phyloP scores from a whole-genome alignment of 2,329 filamentous ascomycete species.

The Fusarium burgessii region DNA sequence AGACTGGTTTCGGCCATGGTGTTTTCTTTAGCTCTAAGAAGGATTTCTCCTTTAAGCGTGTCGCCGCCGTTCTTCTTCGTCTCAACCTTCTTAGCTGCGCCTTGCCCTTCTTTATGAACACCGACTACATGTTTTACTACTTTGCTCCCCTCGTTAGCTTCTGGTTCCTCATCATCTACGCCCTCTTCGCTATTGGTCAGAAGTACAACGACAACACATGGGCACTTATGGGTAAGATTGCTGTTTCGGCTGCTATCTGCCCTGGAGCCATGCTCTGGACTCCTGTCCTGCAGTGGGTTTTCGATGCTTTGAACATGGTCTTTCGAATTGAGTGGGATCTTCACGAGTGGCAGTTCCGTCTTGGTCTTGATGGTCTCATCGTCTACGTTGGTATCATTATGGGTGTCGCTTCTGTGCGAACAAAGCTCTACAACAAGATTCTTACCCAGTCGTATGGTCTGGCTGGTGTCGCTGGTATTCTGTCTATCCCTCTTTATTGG shows the following conservation, averaged over 20 bases:
- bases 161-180: slow-evolving; percentile 70
- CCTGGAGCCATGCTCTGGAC: slow-evolving; percentile 44
- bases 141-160: slow-evolving; percentile 70
- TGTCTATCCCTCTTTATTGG: slow-evolving; percentile 46
- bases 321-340: slow-evolving; percentile 63
- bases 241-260: slow-evolving; percentile 56
- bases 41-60: slow-evolving; percentile 67
- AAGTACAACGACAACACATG: slow-evolving; percentile 56
- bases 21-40: slow-evolving; percentile 66
- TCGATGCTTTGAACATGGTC: slow-evolving; percentile 50
- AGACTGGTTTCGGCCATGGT: slow-evolving; percentile 71
- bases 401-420: slow-evolving; percentile 41
- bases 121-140: slow-evolving; percentile 64
- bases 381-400: slow-evolving; percentile 67
- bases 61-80: slow-evolving; percentile 64
- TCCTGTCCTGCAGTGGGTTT: slow-evolving; percentile 36
- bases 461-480: slow-evolving; percentile 28
- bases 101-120: slow-evolving; percentile 68
- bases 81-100: slow-evolving; percentile 67
- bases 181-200: slow-evolving; percentile 60
- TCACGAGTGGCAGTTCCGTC: slow-evolving; percentile 61
- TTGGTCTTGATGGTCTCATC: slow-evolving; percentile 65
- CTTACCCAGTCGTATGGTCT: slow-evolving; percentile 36
- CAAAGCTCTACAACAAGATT: slow-evolving; percentile 35
- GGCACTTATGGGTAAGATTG: slow-evolving; percentile 62